phyloP scores from a whole-genome alignment of 129 eudicot species.

The Ambrosia trifida region DNA sequence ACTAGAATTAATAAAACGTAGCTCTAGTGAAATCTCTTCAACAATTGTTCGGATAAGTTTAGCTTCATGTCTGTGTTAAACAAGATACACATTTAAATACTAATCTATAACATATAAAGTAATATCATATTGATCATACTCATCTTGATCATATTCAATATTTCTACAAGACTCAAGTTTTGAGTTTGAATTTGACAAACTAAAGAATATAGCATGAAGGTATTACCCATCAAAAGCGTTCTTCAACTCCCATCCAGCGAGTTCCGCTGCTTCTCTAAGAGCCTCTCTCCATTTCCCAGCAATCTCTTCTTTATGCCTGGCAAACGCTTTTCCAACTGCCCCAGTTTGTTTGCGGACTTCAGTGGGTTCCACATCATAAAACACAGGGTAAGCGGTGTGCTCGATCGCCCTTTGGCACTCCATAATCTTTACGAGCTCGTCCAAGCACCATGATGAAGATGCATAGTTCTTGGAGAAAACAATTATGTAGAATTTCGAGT shows the following conservation, averaged over 20 bases:
- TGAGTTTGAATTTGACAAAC: background rate
- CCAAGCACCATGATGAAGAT: too few relatives aligned
- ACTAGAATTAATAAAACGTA: background rate
- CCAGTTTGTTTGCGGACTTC: slow-evolving; percentile 5
- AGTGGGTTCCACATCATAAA: background rate
- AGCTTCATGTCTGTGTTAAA: background rate
- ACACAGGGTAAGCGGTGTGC: slow-evolving; percentile 7
- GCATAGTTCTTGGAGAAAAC: too few relatives aligned
- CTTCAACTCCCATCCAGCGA: slow-evolving; percentile 10
- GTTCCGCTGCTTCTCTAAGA: background rate
- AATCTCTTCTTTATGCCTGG: background rate
- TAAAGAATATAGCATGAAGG: background rate
- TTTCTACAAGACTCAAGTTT: too few relatives aligned
- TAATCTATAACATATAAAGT: background rate
- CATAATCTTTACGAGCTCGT: too few relatives aligned
- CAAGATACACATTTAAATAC: background rate
- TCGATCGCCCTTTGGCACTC: background rate
- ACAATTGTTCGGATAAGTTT: background rate
- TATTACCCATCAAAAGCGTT: background rate
- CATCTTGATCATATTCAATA: too few relatives aligned
- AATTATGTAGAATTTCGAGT: background rate
- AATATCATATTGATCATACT: background rate
- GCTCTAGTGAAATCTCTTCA: background rate
- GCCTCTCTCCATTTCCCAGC: slow-evolving; percentile 6
- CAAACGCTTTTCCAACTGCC: background rate